Conservation (phyloP, 1,139 yeast genomes). For the Debaryomycetaceae sp. region DNA sequence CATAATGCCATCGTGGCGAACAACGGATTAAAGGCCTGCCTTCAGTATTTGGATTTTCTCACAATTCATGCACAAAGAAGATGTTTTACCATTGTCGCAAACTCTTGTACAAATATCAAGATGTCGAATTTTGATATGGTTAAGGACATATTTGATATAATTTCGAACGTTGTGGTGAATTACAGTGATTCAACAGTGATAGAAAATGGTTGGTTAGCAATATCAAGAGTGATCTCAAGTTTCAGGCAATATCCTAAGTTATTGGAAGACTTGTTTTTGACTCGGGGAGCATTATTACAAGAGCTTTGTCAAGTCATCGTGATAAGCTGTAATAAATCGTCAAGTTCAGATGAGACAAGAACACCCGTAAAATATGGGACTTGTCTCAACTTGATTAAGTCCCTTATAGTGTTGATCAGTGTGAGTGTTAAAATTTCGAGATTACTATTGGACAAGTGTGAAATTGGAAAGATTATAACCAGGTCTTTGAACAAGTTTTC, state of each 20-base stretch:
- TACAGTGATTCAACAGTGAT: conserved; percentile 61
- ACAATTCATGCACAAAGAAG: conserved; percentile 88
- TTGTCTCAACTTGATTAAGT: conserved; percentile 39
- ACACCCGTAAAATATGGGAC: conserved; percentile 26
- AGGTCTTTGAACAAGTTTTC: conserved; percentile 42
- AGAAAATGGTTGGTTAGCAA: conserved; percentile 66
- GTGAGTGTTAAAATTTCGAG: conserved; percentile 40
- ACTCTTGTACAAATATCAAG: conserved; percentile 58
- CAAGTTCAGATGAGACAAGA: conserved; percentile 15
- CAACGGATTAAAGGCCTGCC: conserved; percentile 65
- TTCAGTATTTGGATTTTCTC: conserved; percentile 81
- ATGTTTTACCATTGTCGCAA: conserved; percentile 74
- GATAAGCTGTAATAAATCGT: conserved; percentile 27
- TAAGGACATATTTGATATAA: conserved; percentile 55
- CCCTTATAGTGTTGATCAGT: conserved; percentile 36
- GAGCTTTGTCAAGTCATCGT: conserved; percentile 26
- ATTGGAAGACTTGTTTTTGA: conserved; percentile 45
- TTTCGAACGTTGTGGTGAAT: conserved; percentile 59
- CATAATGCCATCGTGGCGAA: conserved; percentile 48
- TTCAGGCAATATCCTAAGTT: conserved; percentile 43
- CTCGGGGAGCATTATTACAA: conserved; percentile 21
- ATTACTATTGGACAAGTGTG: conserved; percentile 34
- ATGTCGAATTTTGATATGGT: conserved; percentile 43
- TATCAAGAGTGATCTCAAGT: conserved; percentile 58
- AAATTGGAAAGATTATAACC: conserved; percentile 40